Base-by-base conservation (phyloP, 192 early-diverging fungal species). In the Funneliformis mosseae region DNA sequence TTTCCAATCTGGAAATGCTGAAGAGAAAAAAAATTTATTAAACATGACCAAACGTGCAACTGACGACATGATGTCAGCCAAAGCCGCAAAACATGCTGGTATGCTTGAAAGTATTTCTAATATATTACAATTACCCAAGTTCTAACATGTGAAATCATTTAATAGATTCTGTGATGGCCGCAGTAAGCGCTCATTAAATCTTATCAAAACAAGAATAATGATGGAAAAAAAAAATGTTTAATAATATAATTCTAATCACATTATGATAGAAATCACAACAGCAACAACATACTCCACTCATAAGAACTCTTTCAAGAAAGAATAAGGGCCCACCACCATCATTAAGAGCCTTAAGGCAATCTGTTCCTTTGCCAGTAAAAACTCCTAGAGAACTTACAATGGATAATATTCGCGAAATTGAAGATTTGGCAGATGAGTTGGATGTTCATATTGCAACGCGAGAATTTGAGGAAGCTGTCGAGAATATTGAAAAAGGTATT, bases 381-480 rank as follows among this genome's bases (percentile, higher is more conserved):
- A 80, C 81, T 2, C 63, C 69, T 21, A 80, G 74, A 42, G 78
- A 82, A 21, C 62, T 82, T 18, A 82, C 74, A 48, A 77, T 82
- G 28, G 68, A 74, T 14, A 85, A 89, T 74, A 73, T 82, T 28
- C 84, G 85, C n/a, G 93, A 91, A 92, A 74, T 96, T 18, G 88
- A 87, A 63, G 93, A 96, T 75, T 89, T 97, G 66, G 88, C 93
- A 8, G 96, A 98, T 83, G 92, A 94, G 67, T 83, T 99, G 63
- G 98, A 98, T 73, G 96, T 99, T 9, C 84, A 93, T 39, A 97
- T 99, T 88, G 97, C 97, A 0, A 90, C 95, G 41, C 86, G 96
- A 48, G 96, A 98, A 79, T 98, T 98, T 85, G 92, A 94, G 48
- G 81, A 84, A n/a, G 95, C 96, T 8, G 94, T 96, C 3, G 81